Evolutionary conservation across 768 basidiomycete species (phyloP), one percentile per base, ranked within the genome.

Genomic region (Mycena leptocephala): DNA sequence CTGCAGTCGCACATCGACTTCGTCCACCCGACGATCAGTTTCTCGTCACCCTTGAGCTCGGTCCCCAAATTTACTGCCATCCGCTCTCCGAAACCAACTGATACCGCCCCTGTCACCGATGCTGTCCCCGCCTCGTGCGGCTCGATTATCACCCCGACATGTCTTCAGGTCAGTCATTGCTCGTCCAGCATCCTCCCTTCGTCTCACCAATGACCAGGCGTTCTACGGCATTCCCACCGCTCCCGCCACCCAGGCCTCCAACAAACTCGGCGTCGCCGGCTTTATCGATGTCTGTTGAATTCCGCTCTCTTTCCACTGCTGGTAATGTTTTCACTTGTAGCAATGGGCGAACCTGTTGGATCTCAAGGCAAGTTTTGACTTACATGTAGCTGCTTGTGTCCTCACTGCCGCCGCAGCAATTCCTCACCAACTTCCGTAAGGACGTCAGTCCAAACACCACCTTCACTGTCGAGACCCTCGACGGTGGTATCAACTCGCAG

Each of bases 401-500:
- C 35, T 37, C 7, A 37, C 35, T 37, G 7, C 7, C 13, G 13
- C 35, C 13, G 37, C 64, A 69, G 20, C 72, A 74, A 35, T 83
- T 84, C 80, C 68, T 83, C 24, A 68, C 70, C 24, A 41, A 16
- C 0, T 78, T 83, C 39, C 81, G 85, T 30, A 73, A 84, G 0
- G 85, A 86, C 66, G 73, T 87, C 32, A 24, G 77, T 14, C 73
- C 81, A 7, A 70, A 80, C 8, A 84, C 84, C 3, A 82, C 83
- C 16, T 86, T 86, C 77, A 62, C 82, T 10, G 69, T 85, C 3
- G 79, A 85, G 71, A 82, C 83, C 10, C 70, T 87, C 14, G 86
- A 87, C 63, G 86, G 86, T 1, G 86, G 86, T 10, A 20, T 35
- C 9, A 84, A 86, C 72, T 67, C 82, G 0, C 86, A 87, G 74